Percentiles rank a stretch among this genome's conserved stretches.
phyloP scores from a whole-genome alignment of 352 stramenopile genomes.

The Phytophthora pinifolia region DNA sequence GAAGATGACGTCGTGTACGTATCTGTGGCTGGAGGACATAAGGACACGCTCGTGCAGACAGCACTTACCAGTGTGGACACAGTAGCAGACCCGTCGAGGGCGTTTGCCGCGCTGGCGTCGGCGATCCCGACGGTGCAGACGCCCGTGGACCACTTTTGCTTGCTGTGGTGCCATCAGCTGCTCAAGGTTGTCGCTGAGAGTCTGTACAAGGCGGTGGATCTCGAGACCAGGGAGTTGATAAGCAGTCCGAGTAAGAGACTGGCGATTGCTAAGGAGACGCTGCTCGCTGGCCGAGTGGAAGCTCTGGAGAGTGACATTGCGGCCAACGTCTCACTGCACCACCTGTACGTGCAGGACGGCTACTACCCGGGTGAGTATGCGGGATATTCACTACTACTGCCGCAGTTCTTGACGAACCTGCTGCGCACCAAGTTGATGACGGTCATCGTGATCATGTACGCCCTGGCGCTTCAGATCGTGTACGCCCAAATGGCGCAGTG shows the following conservation, averaged over 20 bases:
- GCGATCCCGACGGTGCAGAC: constrained; percentile 63
- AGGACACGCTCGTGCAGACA: constrained; percentile 75
- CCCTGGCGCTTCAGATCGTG: constrained; percentile 65
- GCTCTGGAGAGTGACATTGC: constrained; percentile 14
- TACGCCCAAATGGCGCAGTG: constrained; percentile 62
- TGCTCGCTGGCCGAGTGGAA: constrained; percentile 34
- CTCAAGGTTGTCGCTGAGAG: constrained; percentile 63
- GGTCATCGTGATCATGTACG: constrained; percentile 65
- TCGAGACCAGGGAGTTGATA: constrained; percentile 42
- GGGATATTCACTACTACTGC: constrained; percentile 45
- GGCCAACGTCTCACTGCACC: constrained; percentile 39
- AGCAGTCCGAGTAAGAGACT: constrained; percentile 43
- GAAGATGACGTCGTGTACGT: constrained; percentile 52
- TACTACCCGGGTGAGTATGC: constrained; percentile 55
- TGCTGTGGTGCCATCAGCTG: constrained; percentile 87
- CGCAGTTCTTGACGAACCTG: constrained; percentile 49
- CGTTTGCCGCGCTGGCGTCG: constrained; percentile 52
- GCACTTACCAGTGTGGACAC: constrained; percentile 34
- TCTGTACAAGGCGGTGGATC: constrained; percentile 63
- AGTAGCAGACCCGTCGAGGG: constrained; percentile 29
- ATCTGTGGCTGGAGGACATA: constrained; percentile 80
- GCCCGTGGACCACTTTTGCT: constrained; percentile 77
- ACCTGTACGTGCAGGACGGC: constrained; percentile 46
- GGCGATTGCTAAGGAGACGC: constrained; percentile 36
- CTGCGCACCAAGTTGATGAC: constrained; percentile 48